phyloP scores from a whole-genome alignment of 1,139 yeast genomes.

The Suhomyces coccinellae region DNA sequence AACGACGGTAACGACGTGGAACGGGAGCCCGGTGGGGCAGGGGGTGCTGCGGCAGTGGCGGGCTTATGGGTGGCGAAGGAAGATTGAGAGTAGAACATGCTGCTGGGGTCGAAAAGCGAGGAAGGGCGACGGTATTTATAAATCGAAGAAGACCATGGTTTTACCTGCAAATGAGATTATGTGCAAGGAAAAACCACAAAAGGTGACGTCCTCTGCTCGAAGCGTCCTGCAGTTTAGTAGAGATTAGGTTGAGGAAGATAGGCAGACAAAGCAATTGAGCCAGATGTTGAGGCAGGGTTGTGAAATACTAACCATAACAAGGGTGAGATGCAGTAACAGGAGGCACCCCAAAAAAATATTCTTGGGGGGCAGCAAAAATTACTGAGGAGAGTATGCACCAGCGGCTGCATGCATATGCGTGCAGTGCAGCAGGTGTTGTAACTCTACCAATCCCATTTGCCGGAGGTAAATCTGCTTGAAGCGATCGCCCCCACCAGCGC shows the following conservation, averaged over 20 bases:
- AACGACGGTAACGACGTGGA: slow-evolving; percentile 34
- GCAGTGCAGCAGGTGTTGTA: background rate
- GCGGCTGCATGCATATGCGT: slow-evolving; percentile 2
- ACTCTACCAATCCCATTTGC: background rate
- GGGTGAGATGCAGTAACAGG: slow-evolving; percentile 5
- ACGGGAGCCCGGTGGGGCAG: background rate
- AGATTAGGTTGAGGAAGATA: slow-evolving; percentile 11
- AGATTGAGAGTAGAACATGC: slow-evolving; percentile 9
- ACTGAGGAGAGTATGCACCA: background rate
- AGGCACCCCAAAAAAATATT: slow-evolving; percentile 1
- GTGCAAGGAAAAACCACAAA: slow-evolving; percentile 7
- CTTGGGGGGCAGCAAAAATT: background rate
- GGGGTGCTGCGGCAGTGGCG: background rate
- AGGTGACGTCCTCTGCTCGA: slow-evolving; percentile 1
- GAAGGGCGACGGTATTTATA: slow-evolving; percentile 2
- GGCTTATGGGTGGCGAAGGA: background rate
- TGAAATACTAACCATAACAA: slow-evolving; percentile 8
- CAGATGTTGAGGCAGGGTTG: slow-evolving; percentile 11
- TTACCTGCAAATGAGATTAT: slow-evolving; percentile 8
- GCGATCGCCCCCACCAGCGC: background rate
- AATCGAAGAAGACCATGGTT: slow-evolving; percentile 6
- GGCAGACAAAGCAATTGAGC: slow-evolving; percentile 11
- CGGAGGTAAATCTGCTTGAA: background rate
- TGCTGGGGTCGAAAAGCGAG: slow-evolving; percentile 1
- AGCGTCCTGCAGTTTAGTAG: slow-evolving; percentile 6